Base-by-base conservation (phyloP, 108 stramenopile species). In the Cyclotella kingstonii region DNA sequence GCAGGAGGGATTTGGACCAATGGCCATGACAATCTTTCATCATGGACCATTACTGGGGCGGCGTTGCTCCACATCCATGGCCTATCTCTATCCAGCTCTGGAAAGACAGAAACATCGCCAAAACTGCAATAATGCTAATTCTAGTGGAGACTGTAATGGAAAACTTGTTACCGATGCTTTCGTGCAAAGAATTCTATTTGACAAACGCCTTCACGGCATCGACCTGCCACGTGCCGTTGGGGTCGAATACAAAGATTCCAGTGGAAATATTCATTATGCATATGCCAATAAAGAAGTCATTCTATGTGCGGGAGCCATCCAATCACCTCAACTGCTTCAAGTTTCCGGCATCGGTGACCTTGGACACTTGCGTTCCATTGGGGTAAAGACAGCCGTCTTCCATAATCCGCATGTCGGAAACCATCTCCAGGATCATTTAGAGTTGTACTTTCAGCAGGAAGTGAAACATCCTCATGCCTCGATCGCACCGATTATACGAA, bases 311-410 rank as follows among this genome's bases (percentile, higher is more conserved):
- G 90, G 90, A 26, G 77, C 87, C 19, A 67, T 85, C 39, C 54
- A 53, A 38, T 77, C 87, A 21, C 87, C 87, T 31, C 87, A 91
- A 66, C 51, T 92, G 40, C 65, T 92, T 2, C 61, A 70, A 65
- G 34, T 44, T 36, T 77, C 78, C 12, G 90, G 87, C 17, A 73
- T 92, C 25, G 82, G 85, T 15, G 63, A 68, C 25, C 35, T 40
- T 8, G 65, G 61, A 4, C 50, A 71, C 25, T 43, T 83, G 38
- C 54, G 51, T 35, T 48, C 48, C 17, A 36, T 70, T 33, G 54
- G 53, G 27, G 60, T 83, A 33, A 47, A 67, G 26, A 28, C n/a
- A n/a, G n/a, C 41, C 18, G 66, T 81, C 11, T 58, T 51, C 14
- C 54, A 70, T 44, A 27, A 46, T 25, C 76, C 79, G 4, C 45